Base-by-base conservation (phyloP, 176 grass and related monocot genomes). In the Chloris gayana region DNA sequence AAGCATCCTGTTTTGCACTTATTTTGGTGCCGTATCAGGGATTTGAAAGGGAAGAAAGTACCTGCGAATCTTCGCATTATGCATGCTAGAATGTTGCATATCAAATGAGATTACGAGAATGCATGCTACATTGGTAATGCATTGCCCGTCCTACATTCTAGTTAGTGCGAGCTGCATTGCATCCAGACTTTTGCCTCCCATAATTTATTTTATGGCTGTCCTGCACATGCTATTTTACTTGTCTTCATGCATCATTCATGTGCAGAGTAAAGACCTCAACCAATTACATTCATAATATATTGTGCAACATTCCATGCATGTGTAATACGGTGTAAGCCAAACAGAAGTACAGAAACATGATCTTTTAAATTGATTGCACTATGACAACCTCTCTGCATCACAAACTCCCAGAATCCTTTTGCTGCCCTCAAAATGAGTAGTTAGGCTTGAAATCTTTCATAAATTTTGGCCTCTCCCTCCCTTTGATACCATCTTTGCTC, bases 401-500 rank as follows among this genome's bases (percentile, higher is more conserved):
- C 80, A 78, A 69, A 66, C 14, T 68, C 56, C 18, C 65, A 84
- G 54, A 73, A 35, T 17, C 38, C 78, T 45, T 63, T 7, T 9
- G 42, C 3, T 61, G 66, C 45, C 39, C 67, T 94, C 72, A 99
- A 72, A 99, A 99, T 73, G 93, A 95, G 83, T 99, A 99, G 83
- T 99, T 47, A 67, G 93, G 62, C 53, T 96, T 95, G 82, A 88
- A 90, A 76, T 84, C 62, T 83, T 38, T 84, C 78, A 80, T 67
- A 25, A 80, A 68, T 72, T 83, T 87, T 75, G 90, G 85, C 77
- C 57, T 89, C 17, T 83, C 85, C 68, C 50, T 84, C 50, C 50
- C 73, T 78, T 83, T 86, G 78, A 35, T 86, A n/a, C 25, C 76
- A 49, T 84, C 77, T 74, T 85, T 81, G 9, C 38, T 89, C 72